Evolutionary conservation across 495 filamentous ascomycete genomes (phyloP).

Genomic region (Baudoinia panamericana): DNA sequence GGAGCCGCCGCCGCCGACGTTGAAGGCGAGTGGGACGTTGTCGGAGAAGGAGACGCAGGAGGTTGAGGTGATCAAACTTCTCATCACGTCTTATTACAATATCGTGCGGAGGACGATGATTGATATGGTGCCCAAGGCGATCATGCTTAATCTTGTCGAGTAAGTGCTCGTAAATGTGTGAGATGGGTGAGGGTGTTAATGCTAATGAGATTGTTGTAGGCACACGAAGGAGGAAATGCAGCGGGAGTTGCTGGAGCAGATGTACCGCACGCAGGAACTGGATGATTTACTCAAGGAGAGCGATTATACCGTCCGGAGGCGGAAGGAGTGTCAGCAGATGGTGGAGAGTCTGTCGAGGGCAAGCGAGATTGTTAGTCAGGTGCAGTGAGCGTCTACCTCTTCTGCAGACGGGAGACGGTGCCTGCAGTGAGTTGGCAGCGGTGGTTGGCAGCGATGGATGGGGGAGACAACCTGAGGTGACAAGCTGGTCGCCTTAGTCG

Average conservation of each 20-base stretch:
- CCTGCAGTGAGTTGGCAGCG: too few relatives aligned
- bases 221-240: slow-evolving; percentile 98
- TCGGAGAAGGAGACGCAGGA: slow-evolving; percentile 87
- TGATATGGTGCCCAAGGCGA: slow-evolving; percentile 98
- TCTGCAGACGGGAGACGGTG: too few relatives aligned
- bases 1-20: slow-evolving; percentile 82
- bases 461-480: too few relatives aligned
- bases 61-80: slow-evolving; percentile 95
- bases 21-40: slow-evolving; percentile 86
- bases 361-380: slow-evolving; percentile 92
- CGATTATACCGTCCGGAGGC: slow-evolving; percentile 85
- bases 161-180: too few relatives aligned
- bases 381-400: slow-evolving; percentile 78
- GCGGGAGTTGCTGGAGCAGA: slow-evolving; percentile 89
- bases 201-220: slow-evolving; percentile 32
- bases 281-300: slow-evolving; percentile 95
- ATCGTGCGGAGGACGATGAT: slow-evolving; percentile 98
- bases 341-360: slow-evolving; percentile 81
- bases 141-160: slow-evolving; percentile 95
- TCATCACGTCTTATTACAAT: slow-evolving; percentile 95
- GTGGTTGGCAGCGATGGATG: too few relatives aligned
- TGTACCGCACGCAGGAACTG: slow-evolving; percentile 81
- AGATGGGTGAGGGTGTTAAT: too few relatives aligned
- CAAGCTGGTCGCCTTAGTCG: too few relatives aligned
- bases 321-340: slow-evolving; percentile 99